Conservation (phyloP, 306 rosid genomes). For the Gleditsia sinensis region DNA sequence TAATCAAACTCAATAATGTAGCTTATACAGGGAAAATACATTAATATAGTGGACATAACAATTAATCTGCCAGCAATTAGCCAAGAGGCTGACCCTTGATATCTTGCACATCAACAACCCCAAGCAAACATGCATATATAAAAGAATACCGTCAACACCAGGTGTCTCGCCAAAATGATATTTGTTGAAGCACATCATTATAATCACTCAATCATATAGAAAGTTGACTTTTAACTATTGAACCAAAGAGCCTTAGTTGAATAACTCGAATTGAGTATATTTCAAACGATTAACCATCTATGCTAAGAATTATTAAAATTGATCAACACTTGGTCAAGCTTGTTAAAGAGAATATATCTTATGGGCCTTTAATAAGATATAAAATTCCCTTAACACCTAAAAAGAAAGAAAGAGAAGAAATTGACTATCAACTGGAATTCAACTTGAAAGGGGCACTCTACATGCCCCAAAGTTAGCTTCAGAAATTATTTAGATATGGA, state of each 20-base stretch:
- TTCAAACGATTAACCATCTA: not conserved
- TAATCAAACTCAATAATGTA: too few relatives aligned
- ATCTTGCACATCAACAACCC: too few relatives aligned
- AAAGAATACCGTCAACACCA: not conserved
- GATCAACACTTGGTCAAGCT: not conserved
- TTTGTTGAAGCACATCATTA: not conserved
- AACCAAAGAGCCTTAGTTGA: not conserved
- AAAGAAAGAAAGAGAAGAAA: not conserved
- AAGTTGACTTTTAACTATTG: not conserved
- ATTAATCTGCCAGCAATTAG: too few relatives aligned
- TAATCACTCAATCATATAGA: not conserved
- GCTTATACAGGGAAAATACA: too few relatives aligned
- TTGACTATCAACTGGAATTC: not conserved
- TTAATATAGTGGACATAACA: too few relatives aligned
- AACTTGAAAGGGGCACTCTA: not conserved
- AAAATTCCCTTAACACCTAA: not conserved
- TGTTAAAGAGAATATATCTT: not conserved
- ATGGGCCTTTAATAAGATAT: not conserved
- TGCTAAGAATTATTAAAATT: too few relatives aligned
- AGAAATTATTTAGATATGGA: not conserved
- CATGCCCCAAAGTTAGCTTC: not conserved
- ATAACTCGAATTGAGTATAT: not conserved
- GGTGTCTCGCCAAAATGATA: not conserved
- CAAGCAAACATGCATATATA: too few relatives aligned
- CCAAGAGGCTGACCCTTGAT: too few relatives aligned